Percentiles rank a stretch among this genome's conserved stretches.
Evolutionary conservation across 148 eudicot genomes (phyloP).

Genomic region (Vaccinium macrocarpon): DNA sequence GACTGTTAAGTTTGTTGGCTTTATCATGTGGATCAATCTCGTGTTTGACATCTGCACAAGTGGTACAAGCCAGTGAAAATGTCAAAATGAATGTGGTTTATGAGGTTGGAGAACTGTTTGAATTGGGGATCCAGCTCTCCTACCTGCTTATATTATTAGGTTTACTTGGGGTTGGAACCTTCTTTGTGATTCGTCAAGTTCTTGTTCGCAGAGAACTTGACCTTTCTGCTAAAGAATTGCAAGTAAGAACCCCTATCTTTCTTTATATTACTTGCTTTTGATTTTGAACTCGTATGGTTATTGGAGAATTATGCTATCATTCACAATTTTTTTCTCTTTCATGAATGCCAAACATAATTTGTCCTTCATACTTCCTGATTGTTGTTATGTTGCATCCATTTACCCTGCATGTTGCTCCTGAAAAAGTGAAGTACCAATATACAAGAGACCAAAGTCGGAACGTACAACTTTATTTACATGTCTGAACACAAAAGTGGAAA

Average conservation of each 20-base stretch:
- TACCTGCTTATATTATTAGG: constrained; percentile 79
- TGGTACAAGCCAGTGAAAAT: constrained; percentile 52
- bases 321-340: neutral
- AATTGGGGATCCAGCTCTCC: constrained; percentile 87
- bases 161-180: constrained; percentile 80
- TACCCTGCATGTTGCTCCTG: neutral
- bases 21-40: constrained; percentile 43
- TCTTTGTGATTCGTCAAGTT: constrained; percentile 90
- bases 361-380: neutral
- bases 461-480: neutral
- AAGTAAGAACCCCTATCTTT: constrained; percentile 40
- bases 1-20: constrained; percentile 28
- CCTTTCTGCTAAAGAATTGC: constrained; percentile 94
- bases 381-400: neutral
- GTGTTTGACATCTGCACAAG: constrained; percentile 55
- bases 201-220: constrained; percentile 95
- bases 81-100: constrained; percentile 49
- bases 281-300: neutral
- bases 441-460: neutral
- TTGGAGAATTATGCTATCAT: neutral
- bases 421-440: neutral
- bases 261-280: neutral
- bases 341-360: neutral
- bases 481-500: neutral
- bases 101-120: constrained; percentile 84